Evolutionary conservation across 768 basidiomycete species (phyloP).

Genomic region (Polyporus arcularius): DNA sequence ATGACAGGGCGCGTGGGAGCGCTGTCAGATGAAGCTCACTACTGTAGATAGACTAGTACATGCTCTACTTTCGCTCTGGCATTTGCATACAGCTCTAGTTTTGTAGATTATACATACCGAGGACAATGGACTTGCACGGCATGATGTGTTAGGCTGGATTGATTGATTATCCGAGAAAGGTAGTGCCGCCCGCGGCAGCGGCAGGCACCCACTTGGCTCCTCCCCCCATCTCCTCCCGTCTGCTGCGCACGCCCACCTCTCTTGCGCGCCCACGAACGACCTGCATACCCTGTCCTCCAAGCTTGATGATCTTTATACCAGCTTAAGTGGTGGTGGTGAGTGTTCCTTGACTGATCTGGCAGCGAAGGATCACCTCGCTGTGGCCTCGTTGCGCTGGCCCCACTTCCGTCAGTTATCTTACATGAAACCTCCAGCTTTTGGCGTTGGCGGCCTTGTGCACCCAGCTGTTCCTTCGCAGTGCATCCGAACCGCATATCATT

Average conservation of each 20-base stretch:
- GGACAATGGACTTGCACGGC: slow-evolving; percentile 1
- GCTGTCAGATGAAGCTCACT: not conserved
- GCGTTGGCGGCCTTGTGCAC: slow-evolving; percentile 18
- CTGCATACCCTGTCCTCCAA: slow-evolving; percentile 3
- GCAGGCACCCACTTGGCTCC: slow-evolving; percentile 9
- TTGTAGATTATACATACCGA: slow-evolving; percentile 11
- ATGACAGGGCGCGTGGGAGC: not conserved
- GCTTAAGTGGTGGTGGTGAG: slow-evolving; percentile 16
- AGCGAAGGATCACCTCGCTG: slow-evolving; percentile 21
- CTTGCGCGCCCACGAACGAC: slow-evolving; percentile 2
- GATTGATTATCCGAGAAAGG: slow-evolving; percentile 14
- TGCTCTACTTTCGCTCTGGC: not conserved
- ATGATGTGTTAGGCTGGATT: not conserved
- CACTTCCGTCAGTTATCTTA: slow-evolving; percentile 22
- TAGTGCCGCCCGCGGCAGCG: slow-evolving; percentile 13
- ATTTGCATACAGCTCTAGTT: not conserved
- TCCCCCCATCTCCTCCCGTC: not conserved
- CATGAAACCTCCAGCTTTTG: slow-evolving; percentile 14
- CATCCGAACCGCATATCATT: slow-evolving; percentile 20
- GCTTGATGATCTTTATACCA: slow-evolving; percentile 14
- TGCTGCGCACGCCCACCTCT: slow-evolving; percentile 1
- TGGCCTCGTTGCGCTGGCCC: slow-evolving; percentile 26
- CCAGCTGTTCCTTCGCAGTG: slow-evolving; percentile 9
- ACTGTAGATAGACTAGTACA: slow-evolving; percentile 19
- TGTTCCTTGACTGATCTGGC: slow-evolving; percentile 6